Evolutionary conservation across 2,329 filamentous ascomycete genomes (phyloP), one percentile per base, ranked within the genome.

Genomic region (Thielaviopsis populi): DNA sequence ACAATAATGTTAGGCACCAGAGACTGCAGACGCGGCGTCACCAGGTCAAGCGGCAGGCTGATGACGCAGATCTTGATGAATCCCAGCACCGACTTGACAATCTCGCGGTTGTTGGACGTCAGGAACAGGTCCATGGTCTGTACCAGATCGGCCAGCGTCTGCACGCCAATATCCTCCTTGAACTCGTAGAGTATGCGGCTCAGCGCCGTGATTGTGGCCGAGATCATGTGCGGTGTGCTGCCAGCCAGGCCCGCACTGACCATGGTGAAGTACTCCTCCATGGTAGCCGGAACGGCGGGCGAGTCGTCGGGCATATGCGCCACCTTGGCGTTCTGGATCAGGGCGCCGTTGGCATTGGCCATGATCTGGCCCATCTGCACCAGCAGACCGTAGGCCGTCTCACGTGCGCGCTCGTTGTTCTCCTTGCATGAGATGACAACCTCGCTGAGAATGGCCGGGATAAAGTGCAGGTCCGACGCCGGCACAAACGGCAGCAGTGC

Each of bases 181-280:
- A 95, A 99, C 72, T 96, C 88, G 74, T 91, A 97, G 37, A 99
- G 82, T 30, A 96, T 85, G n/a, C 94, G 84, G 15, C 91, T 94
- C 43, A 99, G 82, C 15, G 94, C 92, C 0, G 91, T 97, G 72
- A 99, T 91, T n/a, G 89, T 91, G 0, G 94, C 94, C 6, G 90
- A 95, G 67, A 97, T 91, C 91, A 97, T 96, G 76, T 97, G 92
- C 40, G 94, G 91, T 11, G 91, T 92, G 69, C 86, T 88, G 64
- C 91, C 92, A 1, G 92, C 94, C 62, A 99, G 82, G 75, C 94
- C 94, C 59, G 94, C 94, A 68, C 89, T 95, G 37, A 97, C 88
- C 94, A 99, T 99, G 63, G 92, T 96, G 77, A 97, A 89, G 75
- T 91, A 97, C 74, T 97, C 94, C 70, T 97, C 92, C 43, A 99